Evolutionary conservation across 2,329 filamentous ascomycete genomes (phyloP), one percentile per base, ranked within the genome.

Genomic region (Phyllosticta citribraziliensis): DNA sequence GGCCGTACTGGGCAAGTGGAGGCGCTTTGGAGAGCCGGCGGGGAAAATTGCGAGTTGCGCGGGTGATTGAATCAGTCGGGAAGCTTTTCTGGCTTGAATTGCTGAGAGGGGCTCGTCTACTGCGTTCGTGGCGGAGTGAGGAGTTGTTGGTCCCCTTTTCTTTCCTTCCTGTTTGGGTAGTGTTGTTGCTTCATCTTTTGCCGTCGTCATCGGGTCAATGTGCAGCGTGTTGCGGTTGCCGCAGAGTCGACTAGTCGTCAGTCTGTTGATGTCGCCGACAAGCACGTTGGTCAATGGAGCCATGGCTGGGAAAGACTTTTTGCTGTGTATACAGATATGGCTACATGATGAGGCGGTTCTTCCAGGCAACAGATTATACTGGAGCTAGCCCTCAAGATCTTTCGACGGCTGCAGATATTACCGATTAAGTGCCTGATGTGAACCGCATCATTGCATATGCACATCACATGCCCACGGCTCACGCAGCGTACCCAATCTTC

Each of bases 401-500:
- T 40, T n/a, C 19, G 40, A n/a, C 40, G 17, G n/a, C 40, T n/a
- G n/a, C 14, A 12, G n/a, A 5, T n/a, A 47, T 47, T 30, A 30
- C 40, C 40, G 17, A 47, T 47, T 47, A 47, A 17, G n/a, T 12
- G n/a, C 14, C 40, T n/a, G 2, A 5, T 47, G 17, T 47, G 17
- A 3, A n/a, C 6, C 1, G 40, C 17, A n/a, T 8, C 40, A 6
- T n/a, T n/a, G n/a, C 5, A 47, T n/a, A n/a, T 14, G n/a, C 3
- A 47, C 33, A 40, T 40, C 2, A 40, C 30, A 33, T 8, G 30
- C 30, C 8, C 33, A 40, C 33, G 33, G 11, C 55, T 57, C 19
- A 62, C 5, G 33, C 52, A 5, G 51, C 24, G 56, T 66, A 66
- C 52, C 62, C 63, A 27, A 66, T 62, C 52, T 65, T 66, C n/a